These are phyloP conservation scores for Rhodotorula graminis DNA, from an alignment of 768 basidiomycete species.

Conservation along the genomic window DNA sequence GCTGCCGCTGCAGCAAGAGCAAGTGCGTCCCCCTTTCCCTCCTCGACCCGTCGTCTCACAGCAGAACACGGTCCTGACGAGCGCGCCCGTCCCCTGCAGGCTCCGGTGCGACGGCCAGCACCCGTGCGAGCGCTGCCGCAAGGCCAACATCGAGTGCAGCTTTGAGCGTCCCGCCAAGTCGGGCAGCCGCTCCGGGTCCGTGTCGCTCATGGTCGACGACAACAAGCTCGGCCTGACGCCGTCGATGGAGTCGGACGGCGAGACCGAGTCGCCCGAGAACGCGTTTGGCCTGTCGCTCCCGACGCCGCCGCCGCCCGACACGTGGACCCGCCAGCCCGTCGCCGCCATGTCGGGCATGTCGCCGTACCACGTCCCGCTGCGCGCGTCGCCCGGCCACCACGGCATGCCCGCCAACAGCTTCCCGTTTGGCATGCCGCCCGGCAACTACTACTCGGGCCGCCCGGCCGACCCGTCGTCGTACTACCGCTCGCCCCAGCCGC, in stretches of 20 bases:
- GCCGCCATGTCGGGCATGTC: constrained; percentile 8
- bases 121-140: constrained; percentile 36
- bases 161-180: constrained; percentile 33
- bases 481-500: constrained; percentile 1
- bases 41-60: no score
- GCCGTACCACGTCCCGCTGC: constrained; percentile 24
- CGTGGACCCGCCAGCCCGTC: constrained; percentile 1
- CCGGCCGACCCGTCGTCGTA: constrained; percentile 16
- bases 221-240: constrained; percentile 11
- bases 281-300: constrained; percentile 23
- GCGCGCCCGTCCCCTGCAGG: background rate
- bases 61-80: background rate
- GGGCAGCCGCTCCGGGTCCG: constrained; percentile 2
- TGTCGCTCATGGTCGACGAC: constrained; percentile 17
- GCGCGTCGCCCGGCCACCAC: background rate
- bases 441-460: constrained; percentile 26
- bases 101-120: constrained; percentile 35
- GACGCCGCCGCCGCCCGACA: constrained; percentile 21
- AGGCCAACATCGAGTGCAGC: constrained; percentile 33
- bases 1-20: constrained; percentile 28
- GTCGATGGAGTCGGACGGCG: constrained; percentile 24
- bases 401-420: constrained; percentile 23
- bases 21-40: constrained; percentile 19
- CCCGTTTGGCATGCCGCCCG: background rate
- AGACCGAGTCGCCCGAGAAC: constrained; percentile 27